phyloP scores from a whole-genome alignment of 2,329 filamentous ascomycete species.

The Rhinocladiella similis region DNA sequence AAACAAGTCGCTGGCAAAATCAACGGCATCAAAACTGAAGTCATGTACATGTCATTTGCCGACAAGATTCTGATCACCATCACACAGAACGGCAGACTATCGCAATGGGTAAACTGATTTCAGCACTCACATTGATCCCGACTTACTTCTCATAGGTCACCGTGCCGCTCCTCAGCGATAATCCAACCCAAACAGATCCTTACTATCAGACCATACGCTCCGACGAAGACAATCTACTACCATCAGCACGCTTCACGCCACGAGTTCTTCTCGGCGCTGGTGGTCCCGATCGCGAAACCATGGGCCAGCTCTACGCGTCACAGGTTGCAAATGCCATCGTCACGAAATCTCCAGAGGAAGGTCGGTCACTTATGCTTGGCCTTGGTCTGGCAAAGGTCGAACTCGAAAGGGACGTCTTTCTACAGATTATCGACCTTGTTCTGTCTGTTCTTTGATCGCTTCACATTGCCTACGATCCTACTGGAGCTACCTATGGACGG shows the following conservation, averaged over 20 bases:
- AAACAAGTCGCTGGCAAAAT: slow-evolving; percentile 63
- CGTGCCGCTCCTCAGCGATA: slow-evolving; percentile 70
- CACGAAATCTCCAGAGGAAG: slow-evolving; percentile 66
- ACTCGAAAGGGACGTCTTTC: slow-evolving; percentile 27
- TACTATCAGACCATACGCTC: slow-evolving; percentile 39
- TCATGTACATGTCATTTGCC: slow-evolving; percentile 71
- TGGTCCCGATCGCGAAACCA: slow-evolving; percentile 72
- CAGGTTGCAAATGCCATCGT: slow-evolving; percentile 82
- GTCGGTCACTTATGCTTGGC: slow-evolving; percentile 56
- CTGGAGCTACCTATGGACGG: slow-evolving; percentile 8
- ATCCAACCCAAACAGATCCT: slow-evolving; percentile 51
- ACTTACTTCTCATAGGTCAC: slow-evolving; percentile 33
- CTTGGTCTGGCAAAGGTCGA: slow-evolving; percentile 33
- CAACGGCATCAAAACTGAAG: slow-evolving; percentile 69
- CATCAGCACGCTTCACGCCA: slow-evolving; percentile 78
- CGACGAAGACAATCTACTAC: slow-evolving; percentile 63
- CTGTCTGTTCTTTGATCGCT: slow-evolving; percentile 25
- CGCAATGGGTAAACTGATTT: slow-evolving; percentile 74
- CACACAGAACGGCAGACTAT: slow-evolving; percentile 78
- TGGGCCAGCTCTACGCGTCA: slow-evolving; percentile 85
- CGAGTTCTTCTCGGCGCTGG: slow-evolving; percentile 85
- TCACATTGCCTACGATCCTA: not conserved
- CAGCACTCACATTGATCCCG: slow-evolving; percentile 5
- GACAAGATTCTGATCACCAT: slow-evolving; percentile 92
- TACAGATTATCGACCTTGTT: slow-evolving; percentile 29